Conservation (phyloP, 1,284 basidiomycete genomes). For the Ceratobasidium sp. region DNA sequence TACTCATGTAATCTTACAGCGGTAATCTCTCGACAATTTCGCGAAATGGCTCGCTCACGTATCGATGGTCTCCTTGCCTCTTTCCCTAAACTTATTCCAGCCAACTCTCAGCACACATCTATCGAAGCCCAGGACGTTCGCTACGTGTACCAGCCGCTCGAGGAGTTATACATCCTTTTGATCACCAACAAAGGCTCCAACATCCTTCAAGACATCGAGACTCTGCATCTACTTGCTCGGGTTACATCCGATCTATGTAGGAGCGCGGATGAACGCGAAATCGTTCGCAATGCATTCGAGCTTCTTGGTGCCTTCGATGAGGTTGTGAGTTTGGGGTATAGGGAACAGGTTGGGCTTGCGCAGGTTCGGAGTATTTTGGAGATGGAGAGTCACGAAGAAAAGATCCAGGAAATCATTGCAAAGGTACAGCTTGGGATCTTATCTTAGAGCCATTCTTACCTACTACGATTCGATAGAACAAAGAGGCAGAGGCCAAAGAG, state of each 20-base stretch:
- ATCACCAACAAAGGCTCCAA: conserved; percentile 99
- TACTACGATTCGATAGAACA: conserved; percentile 73
- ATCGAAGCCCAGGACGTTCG: conserved; percentile 93
- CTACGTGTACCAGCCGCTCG: conserved; percentile 98
- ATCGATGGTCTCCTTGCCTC: conserved; percentile 96
- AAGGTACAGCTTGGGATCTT: conserved; percentile 66
- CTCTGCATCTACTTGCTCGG: conserved; percentile 92
- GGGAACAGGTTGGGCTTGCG: conserved; percentile 92
- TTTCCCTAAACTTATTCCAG: conserved; percentile 97
- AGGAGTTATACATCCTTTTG: conserved; percentile 97
- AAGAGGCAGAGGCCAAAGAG: conserved; percentile 99
- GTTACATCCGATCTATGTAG: conserved; percentile 94
- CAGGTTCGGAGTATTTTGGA: conserved; percentile 94
- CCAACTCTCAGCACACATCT: conserved; percentile 96
- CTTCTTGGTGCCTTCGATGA: conserved; percentile 97
- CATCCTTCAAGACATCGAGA: conserved; percentile 98
- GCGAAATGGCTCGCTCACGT: conserved; percentile 91
- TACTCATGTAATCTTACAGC: conserved; percentile 64
- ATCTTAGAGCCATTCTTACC: conserved; percentile 20
- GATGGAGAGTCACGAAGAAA: conserved; percentile 99
- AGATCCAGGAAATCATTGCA: conserved; percentile 99
- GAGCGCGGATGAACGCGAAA: conserved; percentile 89
- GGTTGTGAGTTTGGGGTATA: conserved; percentile 93
- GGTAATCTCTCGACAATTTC: conserved; percentile 96
- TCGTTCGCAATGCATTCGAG: conserved; percentile 93